Base-by-base conservation (phyloP, 441 rosid species). In the Arabidopsis hybrid region DNA sequence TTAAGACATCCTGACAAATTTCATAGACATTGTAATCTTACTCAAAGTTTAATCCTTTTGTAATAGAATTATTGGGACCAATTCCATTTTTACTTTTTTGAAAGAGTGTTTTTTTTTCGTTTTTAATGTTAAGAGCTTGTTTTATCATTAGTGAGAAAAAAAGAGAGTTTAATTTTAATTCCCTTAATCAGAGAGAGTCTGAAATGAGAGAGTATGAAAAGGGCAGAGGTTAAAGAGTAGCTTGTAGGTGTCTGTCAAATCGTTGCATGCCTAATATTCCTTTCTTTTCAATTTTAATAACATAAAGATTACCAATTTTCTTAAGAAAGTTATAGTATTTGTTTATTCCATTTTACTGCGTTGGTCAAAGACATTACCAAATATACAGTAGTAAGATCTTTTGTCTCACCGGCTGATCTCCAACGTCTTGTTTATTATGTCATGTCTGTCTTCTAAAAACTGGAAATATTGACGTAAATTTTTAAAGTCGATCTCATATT, bases 201-300 rank as follows among this genome's bases (percentile, higher is more conserved):
- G 29, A 26, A 26, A 26, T 26, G 29, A 26, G 29, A 26, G 29
- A 26, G 29, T 26, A 58, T 2, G 46, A 52, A 42, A 53, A 34
- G 7, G 53, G 55, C 8, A 62, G 31, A 71, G 31, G 66, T 21
- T 16, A 4, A 21, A 40, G 55, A 12, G 63, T 35, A 64, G 77
- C 59, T 64, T 52, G 59, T 73, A 73, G 58, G 71, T 65, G 77
- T 71, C 52, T 65, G 71, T 65, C 77, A 73, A 36, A 56, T 73
- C 71, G 50, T 46, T 46, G 71, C 77, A 73, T 73, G 71, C 65
- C 77, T 73, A 73, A 56, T 64, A 45, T 56, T 72, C 57, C 31
- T 8, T 62, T 13, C 55, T 39, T 58, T 58, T 43, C 17, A 14
- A 18, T 43, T 45, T 42, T 17, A 43, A 17, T 69, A 57, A 32